These are phyloP conservation scores for Alternaria ethzedia DNA, from an alignment of 2,329 filamentous ascomycete genomes.

Conservation along the genomic window DNA sequence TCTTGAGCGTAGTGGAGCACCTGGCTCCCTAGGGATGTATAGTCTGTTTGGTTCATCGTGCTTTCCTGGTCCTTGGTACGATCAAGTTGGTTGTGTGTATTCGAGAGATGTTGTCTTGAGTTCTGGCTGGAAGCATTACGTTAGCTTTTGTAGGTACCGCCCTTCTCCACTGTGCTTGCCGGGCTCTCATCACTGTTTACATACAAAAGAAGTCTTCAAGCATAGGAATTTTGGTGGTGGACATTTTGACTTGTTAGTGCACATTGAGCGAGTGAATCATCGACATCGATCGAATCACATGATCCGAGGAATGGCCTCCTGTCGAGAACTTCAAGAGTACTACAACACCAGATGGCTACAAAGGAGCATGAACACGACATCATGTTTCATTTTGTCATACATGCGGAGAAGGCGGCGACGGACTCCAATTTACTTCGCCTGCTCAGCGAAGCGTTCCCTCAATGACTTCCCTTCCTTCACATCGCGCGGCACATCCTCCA, in stretches of 20 bases:
- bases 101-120: background rate
- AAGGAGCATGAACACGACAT: background rate
- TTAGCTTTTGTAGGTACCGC: background rate
- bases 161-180: background rate
- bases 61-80: background rate
- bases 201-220: background rate
- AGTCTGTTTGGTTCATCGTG: background rate
- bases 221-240: background rate
- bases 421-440: background rate
- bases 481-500: background rate
- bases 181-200: background rate
- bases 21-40: background rate
- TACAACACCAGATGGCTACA: background rate
- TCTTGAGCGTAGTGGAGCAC: background rate
- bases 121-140: background rate
- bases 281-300: background rate
- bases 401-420: background rate
- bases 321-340: background rate
- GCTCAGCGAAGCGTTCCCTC: background rate
- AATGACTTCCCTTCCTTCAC: background rate
- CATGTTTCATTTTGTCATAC: background rate
- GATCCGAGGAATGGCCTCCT: background rate
- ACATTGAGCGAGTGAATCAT: background rate
- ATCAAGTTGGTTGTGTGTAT: background rate
- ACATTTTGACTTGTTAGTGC: background rate